Percentiles rank a stretch among this genome's conserved stretches.
These are phyloP conservation scores for Ambispora gerdemannii DNA, from an alignment of 192 early-diverging fungal species.

Conservation along the genomic window DNA sequence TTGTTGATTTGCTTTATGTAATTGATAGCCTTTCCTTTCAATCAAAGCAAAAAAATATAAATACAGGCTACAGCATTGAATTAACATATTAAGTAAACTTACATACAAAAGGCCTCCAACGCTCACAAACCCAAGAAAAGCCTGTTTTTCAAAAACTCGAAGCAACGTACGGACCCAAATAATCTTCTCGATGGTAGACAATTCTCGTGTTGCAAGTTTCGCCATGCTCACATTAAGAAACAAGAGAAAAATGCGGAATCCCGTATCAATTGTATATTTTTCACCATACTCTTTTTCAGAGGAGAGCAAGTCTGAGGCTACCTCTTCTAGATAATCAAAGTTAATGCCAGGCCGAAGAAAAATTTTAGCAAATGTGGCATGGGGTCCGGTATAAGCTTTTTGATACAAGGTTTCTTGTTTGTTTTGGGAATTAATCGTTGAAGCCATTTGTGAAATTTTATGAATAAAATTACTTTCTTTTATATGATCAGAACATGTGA, in stretches of 20 bases:
- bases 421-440: no score
- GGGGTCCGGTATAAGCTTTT: not conserved
- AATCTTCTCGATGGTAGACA: conserved; percentile 12
- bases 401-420: not conserved
- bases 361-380: not conserved
- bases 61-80: not conserved
- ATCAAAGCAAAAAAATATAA: not conserved
- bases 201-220: not conserved
- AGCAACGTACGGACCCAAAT: conserved; percentile 17
- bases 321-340: not conserved
- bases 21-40: conserved; percentile 24
- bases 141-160: not conserved
- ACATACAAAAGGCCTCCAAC: conserved; percentile 14
- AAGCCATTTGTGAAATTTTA: no score
- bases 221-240: not conserved
- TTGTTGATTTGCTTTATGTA: not conserved
- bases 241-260: conserved; percentile 1
- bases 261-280: not conserved
- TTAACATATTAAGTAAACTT: not conserved
- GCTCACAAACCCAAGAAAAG: conserved; percentile 13
- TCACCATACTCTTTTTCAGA: conserved; percentile 9
- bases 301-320: conserved; percentile 5
- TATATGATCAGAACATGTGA: no score
- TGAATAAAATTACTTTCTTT: no score
- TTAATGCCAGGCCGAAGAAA: not conserved